Evolutionary conservation across 2,329 filamentous ascomycete species (phyloP), one percentile per base, ranked within the genome.

Genomic region (Colletotrichum cordylinicola): DNA sequence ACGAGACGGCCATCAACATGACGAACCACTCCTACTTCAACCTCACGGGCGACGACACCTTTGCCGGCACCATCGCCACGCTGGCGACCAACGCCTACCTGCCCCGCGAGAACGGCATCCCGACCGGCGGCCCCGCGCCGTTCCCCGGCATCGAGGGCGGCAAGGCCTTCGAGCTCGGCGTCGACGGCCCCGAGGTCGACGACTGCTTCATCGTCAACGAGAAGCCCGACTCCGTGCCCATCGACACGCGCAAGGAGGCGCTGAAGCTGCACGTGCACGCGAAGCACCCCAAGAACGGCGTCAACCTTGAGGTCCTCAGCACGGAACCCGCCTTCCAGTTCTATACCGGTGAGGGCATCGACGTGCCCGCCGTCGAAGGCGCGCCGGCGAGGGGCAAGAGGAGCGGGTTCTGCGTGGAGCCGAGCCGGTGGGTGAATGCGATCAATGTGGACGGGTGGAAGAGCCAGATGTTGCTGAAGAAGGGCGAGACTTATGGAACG

Each of bases 261-360:
- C 88, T 98, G 52, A 89, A 88, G 73, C 92, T 90, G 75, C 91
- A 96, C 61, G 91, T 95, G 61, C 87, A 91, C 29, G 94, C 97
- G 74, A 91, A 90, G 84, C 95, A 98, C 84, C 91, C 95, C 8
- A 88, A 88, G 66, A 94, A 93, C 33, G 91, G 92, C 77, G 89
- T 98, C 79, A 94, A 98, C 83, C 91, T 98, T 66, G 95, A 98
- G 84, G 94, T 98, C 8, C 88, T 92, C 81, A 97, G 95, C 87
- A 98, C 96, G 0, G 96, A 98, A 88, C 97, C 97, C 0, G 95
- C 95, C 0, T 98, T 98, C 89, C 96, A 98, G 85, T 98, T 98
- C 87, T 98, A 98, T 86, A 98, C 96, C 0, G 97, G 96, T 78
- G 93, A 94, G 82, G 93, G 93, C 82, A 96, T 98, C 78, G 87